phyloP scores from a whole-genome alignment of 2,329 filamentous ascomycete genomes.

The Aspergillus fructus region DNA sequence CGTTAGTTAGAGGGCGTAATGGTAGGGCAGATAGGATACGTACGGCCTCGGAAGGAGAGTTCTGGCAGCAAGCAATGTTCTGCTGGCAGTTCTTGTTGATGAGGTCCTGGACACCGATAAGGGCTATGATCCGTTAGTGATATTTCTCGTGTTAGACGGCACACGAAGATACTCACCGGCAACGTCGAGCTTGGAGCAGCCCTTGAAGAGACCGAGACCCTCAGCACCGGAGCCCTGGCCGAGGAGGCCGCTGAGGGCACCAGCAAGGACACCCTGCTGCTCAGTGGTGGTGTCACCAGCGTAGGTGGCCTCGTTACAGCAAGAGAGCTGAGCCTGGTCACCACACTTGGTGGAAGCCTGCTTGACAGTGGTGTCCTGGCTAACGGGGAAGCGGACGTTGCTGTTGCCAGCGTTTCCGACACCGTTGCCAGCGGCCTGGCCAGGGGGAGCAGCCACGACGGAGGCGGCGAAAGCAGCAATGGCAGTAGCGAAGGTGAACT shows the following conservation, averaged over 20 bases:
- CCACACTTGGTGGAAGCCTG: constrained; percentile 41
- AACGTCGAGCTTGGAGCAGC: constrained; percentile 42
- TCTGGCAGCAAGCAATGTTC: constrained; percentile 43
- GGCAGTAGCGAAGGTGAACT: constrained; percentile 35
- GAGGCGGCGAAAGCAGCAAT: constrained; percentile 36
- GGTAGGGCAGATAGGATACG: constrained; percentile 5
- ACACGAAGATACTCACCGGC: constrained; percentile 24
- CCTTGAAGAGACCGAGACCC: constrained; percentile 40
- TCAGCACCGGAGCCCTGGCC: constrained; percentile 33
- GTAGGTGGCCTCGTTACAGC: constrained; percentile 41
- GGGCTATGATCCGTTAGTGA: constrained; percentile 22
- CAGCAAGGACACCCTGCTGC: constrained; percentile 32
- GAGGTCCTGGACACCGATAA: constrained; percentile 32
- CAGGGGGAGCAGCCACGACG: constrained; percentile 26
- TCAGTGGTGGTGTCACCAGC: constrained; percentile 35
- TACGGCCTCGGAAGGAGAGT: constrained; percentile 32
- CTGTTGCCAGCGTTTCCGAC: constrained; percentile 34
- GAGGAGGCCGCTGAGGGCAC: constrained; percentile 35
- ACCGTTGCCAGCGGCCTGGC: constrained; percentile 12
- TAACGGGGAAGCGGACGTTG: constrained; percentile 35
- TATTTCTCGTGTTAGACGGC: too few relatives aligned
- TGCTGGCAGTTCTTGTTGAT: constrained; percentile 42
- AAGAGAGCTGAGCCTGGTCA: constrained; percentile 39
- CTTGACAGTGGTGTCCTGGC: constrained; percentile 33
- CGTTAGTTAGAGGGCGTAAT: constrained; percentile 1